Conservation (phyloP, 441 rosid genomes). For the Arabidopsis hybrid region DNA sequence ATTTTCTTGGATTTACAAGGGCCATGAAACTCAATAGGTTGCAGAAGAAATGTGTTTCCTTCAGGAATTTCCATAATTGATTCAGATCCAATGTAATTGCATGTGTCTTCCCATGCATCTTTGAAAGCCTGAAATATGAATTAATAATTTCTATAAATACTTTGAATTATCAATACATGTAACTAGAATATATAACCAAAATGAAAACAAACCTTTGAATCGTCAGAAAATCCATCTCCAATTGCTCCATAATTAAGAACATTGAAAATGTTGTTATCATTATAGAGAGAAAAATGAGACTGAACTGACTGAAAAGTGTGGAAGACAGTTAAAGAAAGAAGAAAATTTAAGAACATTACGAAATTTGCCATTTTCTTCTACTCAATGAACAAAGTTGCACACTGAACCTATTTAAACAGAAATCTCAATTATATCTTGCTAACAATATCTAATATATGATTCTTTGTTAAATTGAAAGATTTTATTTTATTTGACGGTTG, state of each 20-base stretch:
- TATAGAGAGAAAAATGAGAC: neutral
- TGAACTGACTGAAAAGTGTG: constrained; percentile 10
- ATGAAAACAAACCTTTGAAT: constrained; percentile 40
- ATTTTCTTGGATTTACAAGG: constrained; percentile 44
- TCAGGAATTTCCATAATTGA: constrained; percentile 43
- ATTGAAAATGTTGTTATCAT: constrained; percentile 7
- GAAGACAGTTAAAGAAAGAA: constrained; percentile 12
- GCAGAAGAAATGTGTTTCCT: constrained; percentile 46
- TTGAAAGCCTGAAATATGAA: constrained; percentile 37
- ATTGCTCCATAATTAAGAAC: constrained; percentile 49
- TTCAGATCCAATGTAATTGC: constrained; percentile 35
- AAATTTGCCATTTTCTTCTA: constrained; percentile 9
- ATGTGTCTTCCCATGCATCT: constrained; percentile 50
- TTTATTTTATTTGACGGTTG: neutral
- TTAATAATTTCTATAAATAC: neutral
- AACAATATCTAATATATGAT: constrained; percentile 7
- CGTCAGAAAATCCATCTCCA: constrained; percentile 47
- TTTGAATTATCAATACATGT: neutral
- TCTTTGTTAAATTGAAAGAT: neutral
- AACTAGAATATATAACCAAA: neutral
- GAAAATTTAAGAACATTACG: neutral
- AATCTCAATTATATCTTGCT: neutral
- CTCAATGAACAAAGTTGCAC: neutral
- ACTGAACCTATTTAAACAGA: neutral
- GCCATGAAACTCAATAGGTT: constrained; percentile 48